Conservation (phyloP, 257 asterid species). For the Ophiorrhiza pumila region DNA sequence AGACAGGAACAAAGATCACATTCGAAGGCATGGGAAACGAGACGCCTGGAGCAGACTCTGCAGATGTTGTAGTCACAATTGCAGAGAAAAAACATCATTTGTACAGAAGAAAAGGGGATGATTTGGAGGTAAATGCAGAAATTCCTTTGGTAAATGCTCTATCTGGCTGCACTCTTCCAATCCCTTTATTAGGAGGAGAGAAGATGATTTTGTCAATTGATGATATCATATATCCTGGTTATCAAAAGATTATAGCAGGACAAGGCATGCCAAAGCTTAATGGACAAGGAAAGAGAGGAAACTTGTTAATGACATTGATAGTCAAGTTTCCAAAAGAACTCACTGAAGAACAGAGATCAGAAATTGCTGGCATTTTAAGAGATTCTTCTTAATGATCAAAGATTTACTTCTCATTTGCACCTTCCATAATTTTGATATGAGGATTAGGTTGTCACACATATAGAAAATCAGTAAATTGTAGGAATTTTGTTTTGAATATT, state of each 20-base stretch:
- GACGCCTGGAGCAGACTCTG: constrained; percentile 39
- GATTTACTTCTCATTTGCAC: not conserved
- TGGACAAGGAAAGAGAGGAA: constrained; percentile 55
- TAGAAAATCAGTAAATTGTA: not conserved
- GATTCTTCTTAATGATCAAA: constrained; percentile 34
- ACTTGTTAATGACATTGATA: constrained; percentile 49
- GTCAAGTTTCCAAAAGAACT: constrained; percentile 57
- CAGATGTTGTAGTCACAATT: constrained; percentile 49
- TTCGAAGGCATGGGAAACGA: constrained; percentile 70
- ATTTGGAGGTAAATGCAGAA: constrained; percentile 46
- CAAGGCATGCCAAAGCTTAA: constrained; percentile 74
- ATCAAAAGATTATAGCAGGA: constrained; percentile 44
- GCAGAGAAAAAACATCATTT: constrained; percentile 47
- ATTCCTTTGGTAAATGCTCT: constrained; percentile 62
- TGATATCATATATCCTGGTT: constrained; percentile 60
- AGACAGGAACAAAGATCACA: constrained; percentile 57
- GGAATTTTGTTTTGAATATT: too few relatives aligned
- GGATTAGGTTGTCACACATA: not conserved
- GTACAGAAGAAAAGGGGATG: constrained; percentile 57
- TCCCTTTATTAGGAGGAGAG: constrained; percentile 57
- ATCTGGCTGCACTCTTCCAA: constrained; percentile 45
- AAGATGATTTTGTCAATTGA: constrained; percentile 39
- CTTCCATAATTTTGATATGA: not conserved
- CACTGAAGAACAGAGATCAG: constrained; percentile 48
- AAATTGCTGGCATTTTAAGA: constrained; percentile 39